A percentile compares a stretch with the other conserved stretches of the same genome.
Evolutionary conservation across 169 alveolate genomes (phyloP).

Genomic region (Eimeria acervulina): DNA sequence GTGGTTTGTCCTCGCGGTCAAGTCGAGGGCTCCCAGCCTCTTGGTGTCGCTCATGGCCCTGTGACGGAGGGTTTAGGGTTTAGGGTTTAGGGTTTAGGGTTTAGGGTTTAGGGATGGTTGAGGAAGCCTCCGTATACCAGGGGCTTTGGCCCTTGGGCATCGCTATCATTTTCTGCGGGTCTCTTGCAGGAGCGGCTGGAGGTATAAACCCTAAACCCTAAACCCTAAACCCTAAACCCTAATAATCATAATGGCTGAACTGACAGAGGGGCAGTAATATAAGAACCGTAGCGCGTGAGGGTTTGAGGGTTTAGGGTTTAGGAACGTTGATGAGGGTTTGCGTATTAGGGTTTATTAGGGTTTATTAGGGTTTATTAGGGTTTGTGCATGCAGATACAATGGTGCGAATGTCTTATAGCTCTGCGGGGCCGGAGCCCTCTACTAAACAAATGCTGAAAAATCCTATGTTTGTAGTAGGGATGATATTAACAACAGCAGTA

Average conservation of each 20-base stretch:
- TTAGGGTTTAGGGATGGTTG: not conserved
- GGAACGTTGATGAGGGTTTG: not conserved
- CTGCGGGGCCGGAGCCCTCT: conserved; percentile 47
- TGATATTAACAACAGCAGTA: conserved; percentile 74
- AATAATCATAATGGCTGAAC: not conserved
- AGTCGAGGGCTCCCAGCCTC: too few species aligned
- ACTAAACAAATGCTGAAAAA: conserved; percentile 36
- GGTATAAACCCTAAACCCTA: conserved; percentile 48
- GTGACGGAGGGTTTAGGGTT: not conserved
- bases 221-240: conserved; percentile 47
- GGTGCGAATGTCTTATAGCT: conserved; percentile 75
- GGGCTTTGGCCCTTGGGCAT: conserved; percentile 65
- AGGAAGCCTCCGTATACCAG: not conserved
- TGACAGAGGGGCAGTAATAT: not conserved
- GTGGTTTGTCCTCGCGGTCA: too few species aligned
- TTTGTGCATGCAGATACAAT: conserved; percentile 69
- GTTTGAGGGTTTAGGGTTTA: not conserved
- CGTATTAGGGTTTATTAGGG: not conserved
- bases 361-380: conserved; percentile 35
- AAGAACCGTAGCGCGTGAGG: not conserved
- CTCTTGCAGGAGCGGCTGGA: conserved; percentile 78
- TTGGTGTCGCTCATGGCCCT: too few species aligned
- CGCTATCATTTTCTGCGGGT: conserved; percentile 69
- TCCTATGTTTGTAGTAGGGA: conserved; percentile 74
- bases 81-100: conserved; percentile 34